Base-by-base conservation (phyloP, 192 early-diverging fungal genomes). In the Thamnidium elegans region DNA sequence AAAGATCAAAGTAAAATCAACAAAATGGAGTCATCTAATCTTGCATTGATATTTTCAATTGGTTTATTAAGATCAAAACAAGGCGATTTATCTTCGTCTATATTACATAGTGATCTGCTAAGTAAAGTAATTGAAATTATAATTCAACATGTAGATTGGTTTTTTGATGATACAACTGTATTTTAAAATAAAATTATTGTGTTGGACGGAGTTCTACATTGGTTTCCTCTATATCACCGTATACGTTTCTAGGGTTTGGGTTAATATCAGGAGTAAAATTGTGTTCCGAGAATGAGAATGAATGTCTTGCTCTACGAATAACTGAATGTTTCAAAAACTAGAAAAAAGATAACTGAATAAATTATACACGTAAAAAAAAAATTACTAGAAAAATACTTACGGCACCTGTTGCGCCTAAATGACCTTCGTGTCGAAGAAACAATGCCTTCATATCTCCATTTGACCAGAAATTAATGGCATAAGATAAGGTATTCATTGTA, bases 391-490 rank as follows among this genome's bases (percentile, higher is more conserved):
- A 48, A 48, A 7, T 8, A 48, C 71, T 73, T 65, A 73, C 71
- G 9, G 97, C 97, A 7, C 97, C 97, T 26, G 93, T 86, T 0
- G 95, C 94, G 13, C 97, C 97, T 36, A 99, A 76, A 63, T 94
- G 97, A 7, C 97, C 97, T 79, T 99, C 97, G 73, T 99, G 97
- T 46, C 95, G 90, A 50, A 99, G 72, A 67, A 99, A 99, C 46
- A 95, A 74, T 7, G 97, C 95, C 71, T 91, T 91, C 68, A 94
- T 97, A 54, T 88, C 81, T 26, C 95, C 97, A 66, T 94, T 90
- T 34, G 94, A 96, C 97, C 97, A 99, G 72, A 94, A 99, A 55
- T 93, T 84, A 63, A 99, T 95, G 53, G 95, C 97, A 70, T 94
- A 97, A 30, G 91, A 95, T 51, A 99, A 78, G 30, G 95, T 95